Evolutionary conservation across 1,284 basidiomycete species (phyloP), one percentile per base, ranked within the genome.

Genomic region (Ceratobasidium sp.): DNA sequence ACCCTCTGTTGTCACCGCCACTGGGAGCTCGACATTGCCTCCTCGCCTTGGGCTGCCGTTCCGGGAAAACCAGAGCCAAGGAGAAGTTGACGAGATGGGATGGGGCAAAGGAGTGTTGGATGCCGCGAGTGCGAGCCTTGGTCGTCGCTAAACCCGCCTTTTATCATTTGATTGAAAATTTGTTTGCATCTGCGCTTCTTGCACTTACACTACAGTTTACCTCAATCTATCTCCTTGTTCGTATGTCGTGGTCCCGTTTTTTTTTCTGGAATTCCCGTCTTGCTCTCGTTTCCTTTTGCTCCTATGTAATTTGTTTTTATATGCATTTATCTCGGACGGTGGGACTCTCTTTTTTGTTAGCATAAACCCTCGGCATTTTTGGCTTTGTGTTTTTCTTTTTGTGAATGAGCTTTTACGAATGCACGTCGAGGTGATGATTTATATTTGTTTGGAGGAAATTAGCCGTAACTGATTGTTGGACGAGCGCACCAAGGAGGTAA

Each of bases 101-200:
- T 69, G 65, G 65, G 41, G 65, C 23, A 52, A 41, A 3, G 65
- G 65, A 12, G 65, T 69, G 23, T 23, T 69, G 41, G 65, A 69
- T 57, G 65, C 65, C n/a, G 65, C 65, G 10, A 43, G 50, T 39
- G 65, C 65, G 41, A 69, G 65, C 26, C 65, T 69, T 18, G 65
- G 52, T 12, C 21, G 52, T 5, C 52, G 52, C 6, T 55, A 55
- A 21, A 8, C 16, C 52, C n/a, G n/a, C n/a, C n/a, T n/a, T n/a
- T 14, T 23, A 9, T 30, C 10, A 16, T 34, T 32, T 18, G 52
- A 55, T 30, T 55, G 52, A 55, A 55, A 55, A 39, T 6, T 39
- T 26, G 14, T 55, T 14, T 55, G 52, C 28, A 55, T 55, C 14
- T 30, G 52, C 34, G 52, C 9, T 55, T 55, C 16, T 32, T 18